Base-by-base conservation (phyloP, 306 rosid species). In the Dryas alaskensis region DNA sequence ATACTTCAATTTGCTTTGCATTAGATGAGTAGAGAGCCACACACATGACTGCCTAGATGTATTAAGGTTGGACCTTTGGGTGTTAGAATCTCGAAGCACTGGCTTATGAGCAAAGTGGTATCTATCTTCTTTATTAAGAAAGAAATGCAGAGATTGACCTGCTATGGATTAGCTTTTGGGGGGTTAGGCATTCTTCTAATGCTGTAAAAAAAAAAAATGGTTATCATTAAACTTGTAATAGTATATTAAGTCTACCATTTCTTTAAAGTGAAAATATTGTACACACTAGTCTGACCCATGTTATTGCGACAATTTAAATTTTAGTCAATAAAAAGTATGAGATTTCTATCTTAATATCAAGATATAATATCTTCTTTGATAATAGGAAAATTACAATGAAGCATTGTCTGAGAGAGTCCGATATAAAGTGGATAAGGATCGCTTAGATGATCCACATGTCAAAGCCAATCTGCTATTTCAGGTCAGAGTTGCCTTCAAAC, bases 401-500 rank as follows among this genome's bases (percentile, higher is more conserved):
- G 94, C 82, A 75, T 76, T 93, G 67, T 86, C 96, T 47, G 87
- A 87, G 83, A 86, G 77, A 87, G 97, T 91, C 81, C 85, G 83
- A 80, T 87, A 78, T 88, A 84, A 76, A 19, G 98, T 91, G 86
- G 98, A 93, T 76, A 87, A 84, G 82, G 94, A 87, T 65, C 86
- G 87, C 65, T 75, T 91, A 25, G 97, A 93, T 60, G 97, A 93
- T 79, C 98, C 98, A 31, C 98, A 90, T 76, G 83, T 83, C 81
- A 93, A 93, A 79, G 90, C 98, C 73, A 88, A 87, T 89, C 92
- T 93, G 80, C 88, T 93, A 47, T 88, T 93, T 83, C 96, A 93
- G 97, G 98, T 93, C 61, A 70, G 82, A 80, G 64, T 65, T 81
- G 74, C 73, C 67, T 76, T 79, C 74, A 71, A 69, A 72, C 22